A percentile compares a stretch with the other conserved stretches of the same genome.
Conservation (phyloP, 495 filamentous ascomycete genomes). For the Hypomontagnella monticulosa region DNA sequence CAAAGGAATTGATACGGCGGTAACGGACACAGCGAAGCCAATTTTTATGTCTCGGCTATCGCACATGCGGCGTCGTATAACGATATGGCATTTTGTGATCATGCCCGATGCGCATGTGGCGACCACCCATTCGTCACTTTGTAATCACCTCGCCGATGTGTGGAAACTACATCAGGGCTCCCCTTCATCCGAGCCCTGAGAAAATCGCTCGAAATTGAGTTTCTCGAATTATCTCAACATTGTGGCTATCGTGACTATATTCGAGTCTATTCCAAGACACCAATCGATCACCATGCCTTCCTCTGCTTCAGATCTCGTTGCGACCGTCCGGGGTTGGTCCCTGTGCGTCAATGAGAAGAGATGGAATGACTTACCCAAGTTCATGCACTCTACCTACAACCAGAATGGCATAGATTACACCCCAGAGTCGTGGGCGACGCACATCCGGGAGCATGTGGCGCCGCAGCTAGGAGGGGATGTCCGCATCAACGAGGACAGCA, state of each 20-base stretch:
- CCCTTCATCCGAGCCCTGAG: neutral
- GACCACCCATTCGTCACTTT: slow-evolving; percentile 16
- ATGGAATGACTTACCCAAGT: slow-evolving; percentile 29
- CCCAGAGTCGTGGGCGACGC: slow-evolving; percentile 26
- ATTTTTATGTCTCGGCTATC: neutral
- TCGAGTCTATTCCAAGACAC: neutral
- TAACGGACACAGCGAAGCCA: too few species aligned
- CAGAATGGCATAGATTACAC: slow-evolving; percentile 35
- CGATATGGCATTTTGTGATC: slow-evolving; percentile 17
- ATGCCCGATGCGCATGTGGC: slow-evolving; percentile 30
- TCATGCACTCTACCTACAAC: slow-evolving; percentile 30
- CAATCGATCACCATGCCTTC: slow-evolving; percentile 21
- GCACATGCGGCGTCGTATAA: slow-evolving; percentile 1
- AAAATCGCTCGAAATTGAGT: neutral
- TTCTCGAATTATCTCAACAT: neutral
- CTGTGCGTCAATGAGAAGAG: slow-evolving; percentile 36
- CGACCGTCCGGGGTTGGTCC: slow-evolving; percentile 28
- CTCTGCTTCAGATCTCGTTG: slow-evolving; percentile 26
- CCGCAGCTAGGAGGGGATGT: slow-evolving; percentile 30
- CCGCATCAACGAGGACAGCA: slow-evolving; percentile 32
- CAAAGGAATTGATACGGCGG: too few species aligned
- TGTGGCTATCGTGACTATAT: neutral
- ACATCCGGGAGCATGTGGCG: slow-evolving; percentile 23
- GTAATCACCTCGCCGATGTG: slow-evolving; percentile 4
- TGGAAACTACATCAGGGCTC: slow-evolving; percentile 1